A percentile compares a stretch with the other conserved stretches of the same genome.
Evolutionary conservation across 2,329 filamentous ascomycete genomes (phyloP).

Genomic region (Trichophyton benhamiae): DNA sequence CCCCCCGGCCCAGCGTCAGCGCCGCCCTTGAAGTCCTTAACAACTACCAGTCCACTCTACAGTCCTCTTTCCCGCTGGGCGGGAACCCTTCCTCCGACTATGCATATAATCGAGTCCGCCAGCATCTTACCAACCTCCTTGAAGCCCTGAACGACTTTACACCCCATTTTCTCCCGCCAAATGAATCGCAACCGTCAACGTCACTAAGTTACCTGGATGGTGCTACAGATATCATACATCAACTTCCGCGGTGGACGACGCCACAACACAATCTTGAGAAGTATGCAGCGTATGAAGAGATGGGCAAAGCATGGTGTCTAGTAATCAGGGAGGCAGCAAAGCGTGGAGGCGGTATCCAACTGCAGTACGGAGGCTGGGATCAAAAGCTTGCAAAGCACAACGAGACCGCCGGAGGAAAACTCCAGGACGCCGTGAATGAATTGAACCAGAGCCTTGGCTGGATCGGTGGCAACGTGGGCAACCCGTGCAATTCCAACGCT

Average conservation of each 20-base stretch:
- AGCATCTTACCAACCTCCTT: conserved; percentile 65
- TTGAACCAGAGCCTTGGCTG: conserved; percentile 64
- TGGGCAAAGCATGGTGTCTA: conserved; percentile 81
- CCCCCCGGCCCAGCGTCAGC: conserved; percentile 73
- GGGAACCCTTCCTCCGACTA: conserved; percentile 81
- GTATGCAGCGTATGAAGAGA: conserved; percentile 90
- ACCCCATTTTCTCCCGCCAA: conserved; percentile 84
- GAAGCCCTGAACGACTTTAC: conserved; percentile 91
- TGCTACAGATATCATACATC: conserved; percentile 80
- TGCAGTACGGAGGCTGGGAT: conserved; percentile 89
- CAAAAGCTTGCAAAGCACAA: conserved; percentile 79
- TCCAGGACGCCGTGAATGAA: conserved; percentile 67
- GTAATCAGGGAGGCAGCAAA: conserved; percentile 87
- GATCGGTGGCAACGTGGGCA: conserved; percentile 44
- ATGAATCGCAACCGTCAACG: conserved; percentile 68
- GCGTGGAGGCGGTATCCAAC: conserved; percentile 73
- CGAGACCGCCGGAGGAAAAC: conserved; percentile 66
- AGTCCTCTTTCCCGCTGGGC: conserved; percentile 69
- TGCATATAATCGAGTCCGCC: conserved; percentile 82
- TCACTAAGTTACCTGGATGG: conserved; percentile 82
- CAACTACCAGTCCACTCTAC: conserved; percentile 68
- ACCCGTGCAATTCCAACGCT: conserved; percentile 13
- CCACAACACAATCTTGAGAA: conserved; percentile 85
- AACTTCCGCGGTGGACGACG: conserved; percentile 80
- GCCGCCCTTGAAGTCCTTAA: conserved; percentile 68